These are phyloP conservation scores for Lepidium sativum DNA, from an alignment of 345 rosid species.

Conservation along the genomic window DNA sequence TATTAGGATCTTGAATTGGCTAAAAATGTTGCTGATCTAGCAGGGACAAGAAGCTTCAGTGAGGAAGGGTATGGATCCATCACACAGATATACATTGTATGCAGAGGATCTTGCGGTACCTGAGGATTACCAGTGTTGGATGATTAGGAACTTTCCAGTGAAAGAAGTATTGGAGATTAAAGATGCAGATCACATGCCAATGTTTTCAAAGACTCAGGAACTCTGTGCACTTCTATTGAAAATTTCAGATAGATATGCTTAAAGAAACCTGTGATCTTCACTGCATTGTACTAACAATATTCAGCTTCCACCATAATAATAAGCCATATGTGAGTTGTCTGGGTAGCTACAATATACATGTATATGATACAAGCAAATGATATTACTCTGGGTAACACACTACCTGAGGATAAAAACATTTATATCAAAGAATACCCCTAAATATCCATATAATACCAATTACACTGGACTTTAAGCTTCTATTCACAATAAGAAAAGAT, in stretches of 20 bases:
- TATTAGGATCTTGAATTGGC: conserved; percentile 25
- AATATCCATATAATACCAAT: no score
- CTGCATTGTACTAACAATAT: background rate
- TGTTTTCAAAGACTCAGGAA: conserved; percentile 24
- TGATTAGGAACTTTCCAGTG: conserved; percentile 8
- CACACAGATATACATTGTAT: conserved; percentile 7
- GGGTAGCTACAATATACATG: background rate
- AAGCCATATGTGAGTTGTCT: background rate
- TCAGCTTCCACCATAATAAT: background rate
- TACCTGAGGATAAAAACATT: no score
- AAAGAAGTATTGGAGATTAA: conserved; percentile 23
- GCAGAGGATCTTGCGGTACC: conserved; percentile 11
- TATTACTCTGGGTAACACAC: background rate
- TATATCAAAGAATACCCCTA: no score
- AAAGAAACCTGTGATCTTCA: background rate
- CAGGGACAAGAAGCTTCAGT: background rate
- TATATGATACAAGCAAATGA: background rate
- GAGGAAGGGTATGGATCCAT: conserved; percentile 14
- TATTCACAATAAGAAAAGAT: no score
- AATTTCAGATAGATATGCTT: background rate
- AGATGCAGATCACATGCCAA: conserved; percentile 32
- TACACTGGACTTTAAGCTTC: no score
- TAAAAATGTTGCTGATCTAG: conserved; percentile 10
- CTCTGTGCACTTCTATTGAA: conserved; percentile 8
- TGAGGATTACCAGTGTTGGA: conserved; percentile 25